These are phyloP conservation scores for Kandelia obovata DNA, from an alignment of 345 rosid species.

Conservation along the genomic window DNA sequence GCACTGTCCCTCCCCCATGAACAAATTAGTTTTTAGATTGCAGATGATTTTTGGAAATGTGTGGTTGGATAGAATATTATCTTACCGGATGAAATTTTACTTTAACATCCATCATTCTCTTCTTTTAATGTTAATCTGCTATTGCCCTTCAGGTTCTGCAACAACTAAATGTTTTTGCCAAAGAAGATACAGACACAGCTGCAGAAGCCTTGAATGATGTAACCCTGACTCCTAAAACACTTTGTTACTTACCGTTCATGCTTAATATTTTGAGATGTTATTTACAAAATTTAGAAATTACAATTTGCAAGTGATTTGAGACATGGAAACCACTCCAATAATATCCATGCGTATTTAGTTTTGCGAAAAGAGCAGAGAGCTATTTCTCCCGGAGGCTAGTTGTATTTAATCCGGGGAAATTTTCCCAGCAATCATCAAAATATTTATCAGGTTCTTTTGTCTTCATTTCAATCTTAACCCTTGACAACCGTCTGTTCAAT, in stretches of 20 bases:
- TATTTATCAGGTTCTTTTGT: no score
- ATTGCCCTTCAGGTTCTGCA: constrained; percentile 48
- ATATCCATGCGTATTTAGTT: no score
- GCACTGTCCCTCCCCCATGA: no score
- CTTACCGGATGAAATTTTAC: background rate
- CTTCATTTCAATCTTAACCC: background rate
- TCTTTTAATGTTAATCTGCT: constrained; percentile 8
- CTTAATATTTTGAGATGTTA: background rate
- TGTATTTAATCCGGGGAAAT: no score
- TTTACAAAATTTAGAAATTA: background rate
- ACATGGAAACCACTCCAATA: background rate
- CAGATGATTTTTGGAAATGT: background rate
- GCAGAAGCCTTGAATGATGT: constrained; percentile 88
- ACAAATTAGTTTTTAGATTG: background rate
- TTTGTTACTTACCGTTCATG: background rate
- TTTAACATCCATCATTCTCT: background rate
- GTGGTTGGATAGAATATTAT: no score
- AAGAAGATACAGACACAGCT: constrained; percentile 60
- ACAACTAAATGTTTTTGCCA: constrained; percentile 75
- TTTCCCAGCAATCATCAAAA: no score
- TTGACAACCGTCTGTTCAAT: constrained; percentile 8
- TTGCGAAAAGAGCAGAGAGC: no score
- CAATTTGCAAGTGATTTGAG: background rate
- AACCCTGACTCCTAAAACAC: constrained; percentile 11
- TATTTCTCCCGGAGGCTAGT: no score